Evolutionary conservation across 2,329 filamentous ascomycete genomes (phyloP).

Genomic region (Colletotrichum simmondsii): DNA sequence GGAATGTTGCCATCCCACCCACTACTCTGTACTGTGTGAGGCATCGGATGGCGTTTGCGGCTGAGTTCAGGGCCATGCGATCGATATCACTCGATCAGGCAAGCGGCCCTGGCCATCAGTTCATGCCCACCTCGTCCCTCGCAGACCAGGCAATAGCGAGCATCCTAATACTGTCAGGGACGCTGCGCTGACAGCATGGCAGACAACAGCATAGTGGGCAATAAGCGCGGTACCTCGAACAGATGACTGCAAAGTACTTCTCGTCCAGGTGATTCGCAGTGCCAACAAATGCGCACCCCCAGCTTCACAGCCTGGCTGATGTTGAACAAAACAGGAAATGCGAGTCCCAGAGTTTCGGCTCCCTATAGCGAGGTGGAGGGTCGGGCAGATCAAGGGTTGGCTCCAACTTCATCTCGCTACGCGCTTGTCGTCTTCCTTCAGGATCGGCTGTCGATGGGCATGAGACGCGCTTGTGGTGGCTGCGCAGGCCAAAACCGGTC

Average conservation of each 20-base stretch:
- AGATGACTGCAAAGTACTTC: conserved; percentile 6
- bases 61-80: conserved; percentile 17
- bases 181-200: conserved; percentile 4
- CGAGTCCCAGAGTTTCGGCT: conserved; percentile 20
- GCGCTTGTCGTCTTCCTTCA: conserved; percentile 33
- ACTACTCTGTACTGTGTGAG: background rate
- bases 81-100: background rate
- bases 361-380: conserved; percentile 13
- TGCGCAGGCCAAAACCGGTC: conserved; percentile 25
- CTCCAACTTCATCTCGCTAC: conserved; percentile 30
- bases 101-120: conserved; percentile 3
- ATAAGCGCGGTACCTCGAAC: background rate
- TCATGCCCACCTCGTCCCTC: conserved; percentile 4
- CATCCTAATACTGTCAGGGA: background rate
- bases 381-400: conserved; percentile 20
- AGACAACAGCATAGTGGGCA: background rate
- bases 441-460: conserved; percentile 16
- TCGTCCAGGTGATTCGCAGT: background rate
- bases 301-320: conserved; percentile 4
- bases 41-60: conserved; percentile 32
- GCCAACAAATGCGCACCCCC: background rate
- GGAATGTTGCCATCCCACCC: conserved; percentile 2
- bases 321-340: conserved; percentile 10
- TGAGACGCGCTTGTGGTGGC: conserved; percentile 35
- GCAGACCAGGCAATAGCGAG: background rate